These are phyloP conservation scores for Scutellaria minor DNA, from an alignment of 257 asterid genomes.

Conservation along the genomic window DNA sequence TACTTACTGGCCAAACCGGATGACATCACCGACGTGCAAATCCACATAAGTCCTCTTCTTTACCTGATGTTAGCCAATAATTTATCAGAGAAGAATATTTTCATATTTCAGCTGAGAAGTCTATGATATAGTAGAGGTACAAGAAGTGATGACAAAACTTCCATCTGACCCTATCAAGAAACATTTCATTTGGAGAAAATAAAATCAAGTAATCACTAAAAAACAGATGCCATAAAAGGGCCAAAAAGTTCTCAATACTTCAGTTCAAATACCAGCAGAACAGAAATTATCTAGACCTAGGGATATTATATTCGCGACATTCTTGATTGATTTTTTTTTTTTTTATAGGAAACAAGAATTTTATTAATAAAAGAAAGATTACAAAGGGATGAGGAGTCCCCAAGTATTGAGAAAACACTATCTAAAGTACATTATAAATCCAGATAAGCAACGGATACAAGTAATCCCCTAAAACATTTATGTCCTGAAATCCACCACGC, in stretches of 20 bases:
- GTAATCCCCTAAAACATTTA: too few relatives aligned
- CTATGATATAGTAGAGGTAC: slow-evolving; percentile 22
- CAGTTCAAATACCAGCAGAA: slow-evolving; percentile 5
- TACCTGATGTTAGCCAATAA: slow-evolving; percentile 54
- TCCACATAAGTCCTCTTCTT: slow-evolving; percentile 75
- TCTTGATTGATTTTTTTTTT: too few relatives aligned
- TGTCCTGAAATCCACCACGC: too few relatives aligned
- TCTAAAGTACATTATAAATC: too few relatives aligned
- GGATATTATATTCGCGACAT: neutral
- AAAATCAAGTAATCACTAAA: slow-evolving; percentile 8
- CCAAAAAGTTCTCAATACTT: slow-evolving; percentile 3
- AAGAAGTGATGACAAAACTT: slow-evolving; percentile 9
- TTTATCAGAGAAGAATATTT: slow-evolving; percentile 29
- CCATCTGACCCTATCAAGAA: slow-evolving; percentile 11
- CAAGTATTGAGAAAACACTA: too few relatives aligned
- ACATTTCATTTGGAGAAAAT: neutral
- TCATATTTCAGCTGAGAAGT: slow-evolving; percentile 20
- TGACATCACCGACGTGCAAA: slow-evolving; percentile 91
- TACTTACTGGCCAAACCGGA: slow-evolving; percentile 97
- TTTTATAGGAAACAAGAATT: too few relatives aligned
- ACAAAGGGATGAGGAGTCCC: too few relatives aligned
- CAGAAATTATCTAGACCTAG: slow-evolving; percentile 13
- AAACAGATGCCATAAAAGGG: neutral
- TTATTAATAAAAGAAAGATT: too few relatives aligned
- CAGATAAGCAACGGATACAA: too few relatives aligned